Conservation (phyloP, 805 yeast genomes). For the Hanseniaspora clermontiae region DNA sequence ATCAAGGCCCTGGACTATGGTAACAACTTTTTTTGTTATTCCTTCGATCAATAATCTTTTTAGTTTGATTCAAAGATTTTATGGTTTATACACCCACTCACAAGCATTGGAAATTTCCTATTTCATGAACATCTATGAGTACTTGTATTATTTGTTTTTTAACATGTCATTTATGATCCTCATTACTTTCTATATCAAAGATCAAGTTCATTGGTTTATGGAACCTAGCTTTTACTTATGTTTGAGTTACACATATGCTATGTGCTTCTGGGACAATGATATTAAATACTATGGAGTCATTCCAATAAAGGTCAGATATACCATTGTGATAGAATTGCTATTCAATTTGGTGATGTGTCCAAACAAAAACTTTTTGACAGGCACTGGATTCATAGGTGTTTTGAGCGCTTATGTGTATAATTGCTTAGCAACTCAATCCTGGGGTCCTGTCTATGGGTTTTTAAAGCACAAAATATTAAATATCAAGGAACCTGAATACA, state of each 20-base stretch:
- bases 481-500: background rate
- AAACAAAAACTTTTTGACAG: slow-evolving; percentile 32
- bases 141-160: slow-evolving; percentile 6
- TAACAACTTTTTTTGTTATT: slow-evolving; percentile 8
- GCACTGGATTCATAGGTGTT: slow-evolving; percentile 38
- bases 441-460: slow-evolving; percentile 35
- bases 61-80: background rate
- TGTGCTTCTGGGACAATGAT: slow-evolving; percentile 40
- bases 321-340: slow-evolving; percentile 31
- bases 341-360: slow-evolving; percentile 34
- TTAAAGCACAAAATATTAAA: slow-evolving; percentile 14
- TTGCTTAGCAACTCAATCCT: slow-evolving; percentile 48
- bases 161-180: slow-evolving; percentile 2
- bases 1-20: background rate
- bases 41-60: background rate
- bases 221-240: slow-evolving; percentile 4
- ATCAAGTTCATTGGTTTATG: slow-evolving; percentile 2
- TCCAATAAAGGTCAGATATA: slow-evolving; percentile 46
- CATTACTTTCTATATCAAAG: background rate
- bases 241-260: slow-evolving; percentile 50
- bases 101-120: slow-evolving; percentile 7
- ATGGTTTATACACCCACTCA: slow-evolving; percentile 8
- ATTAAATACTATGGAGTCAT: slow-evolving; percentile 42
- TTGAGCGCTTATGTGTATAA: slow-evolving; percentile 46
- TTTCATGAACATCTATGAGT: background rate